Base-by-base conservation (phyloP, 192 early-diverging fungal genomes). In the Coemansia sp. region DNA sequence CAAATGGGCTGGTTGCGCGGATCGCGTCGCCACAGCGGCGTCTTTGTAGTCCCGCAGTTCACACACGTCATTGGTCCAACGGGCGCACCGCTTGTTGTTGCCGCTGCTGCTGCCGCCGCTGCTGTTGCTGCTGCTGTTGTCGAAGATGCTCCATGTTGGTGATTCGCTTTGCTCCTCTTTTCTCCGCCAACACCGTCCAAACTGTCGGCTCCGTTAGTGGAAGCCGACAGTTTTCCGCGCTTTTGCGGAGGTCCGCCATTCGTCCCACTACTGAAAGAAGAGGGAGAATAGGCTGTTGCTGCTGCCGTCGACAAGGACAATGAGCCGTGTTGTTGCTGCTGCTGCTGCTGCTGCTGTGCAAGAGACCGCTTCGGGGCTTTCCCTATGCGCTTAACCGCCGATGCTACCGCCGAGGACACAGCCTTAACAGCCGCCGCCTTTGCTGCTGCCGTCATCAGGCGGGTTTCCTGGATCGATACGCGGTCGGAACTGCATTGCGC, bases 11-110 rank as follows among this genome's bases (percentile, higher is more conserved):
- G 85, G 58, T 88, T 89, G 32, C 78, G 68, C 36, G 88, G 89
- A 48, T 91, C 88, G 45, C 91, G 70, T 11, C 91, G 83, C 91
- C 91, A 93, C 43, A 93, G 83, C 33, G 91, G 91, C 6, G 91
- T 93, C 34, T 85, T 88, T 0, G 85, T 91, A 4, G 91, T 93
- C 36, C 85, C 75, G 60, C 91, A 93, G 61, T 93, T 93, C 48
- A 87, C 81, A 63, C 91, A 93, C 33, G 67, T 76, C 71, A 76
- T 82, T 15, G 74, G 72, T 3, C 74, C 74, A 5, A 76, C 74
- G 3, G 67, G 52, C 25, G n/a, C 45, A 43, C 52, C 29, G 9
- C 0, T 61, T 52, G 49, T 25, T 25, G 29, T 29, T 29, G 29
- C 1, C 3, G 29, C 29, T 29, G 29, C 29, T 29, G 29, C 3